Evolutionary conservation across 805 yeast genomes (phyloP).

Genomic region (Wickerhamomyces sydowiorum): DNA sequence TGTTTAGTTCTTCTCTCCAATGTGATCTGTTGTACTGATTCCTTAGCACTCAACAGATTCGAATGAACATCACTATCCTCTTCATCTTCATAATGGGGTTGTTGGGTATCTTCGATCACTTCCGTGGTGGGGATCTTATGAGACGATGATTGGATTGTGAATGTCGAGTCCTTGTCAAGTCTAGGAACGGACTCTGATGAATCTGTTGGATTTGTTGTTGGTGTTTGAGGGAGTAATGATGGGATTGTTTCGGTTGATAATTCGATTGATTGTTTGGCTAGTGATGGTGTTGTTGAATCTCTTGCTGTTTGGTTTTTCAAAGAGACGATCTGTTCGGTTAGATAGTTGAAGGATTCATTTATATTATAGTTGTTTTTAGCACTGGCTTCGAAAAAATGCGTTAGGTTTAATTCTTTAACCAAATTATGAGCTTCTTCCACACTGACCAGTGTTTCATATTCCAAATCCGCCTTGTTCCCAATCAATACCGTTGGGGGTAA

Average conservation of each 20-base stretch:
- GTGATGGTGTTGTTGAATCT: neutral
- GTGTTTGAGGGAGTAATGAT: neutral
- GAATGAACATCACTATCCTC: neutral
- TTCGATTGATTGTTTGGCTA: neutral
- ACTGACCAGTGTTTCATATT: constrained; percentile 8
- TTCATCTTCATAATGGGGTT: neutral
- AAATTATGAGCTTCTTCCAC: constrained; percentile 11
- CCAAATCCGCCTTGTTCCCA: constrained; percentile 13
- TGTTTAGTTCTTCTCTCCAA: neutral
- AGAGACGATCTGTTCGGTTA: constrained; percentile 2
- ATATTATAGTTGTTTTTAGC: constrained; percentile 13
- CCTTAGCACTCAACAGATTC: neutral
- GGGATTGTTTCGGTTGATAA: neutral
- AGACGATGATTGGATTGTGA: neutral
- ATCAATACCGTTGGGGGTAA: constrained; percentile 17
- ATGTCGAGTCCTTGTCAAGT: neutral
- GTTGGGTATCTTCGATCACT: too few relatives aligned
- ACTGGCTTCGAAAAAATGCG: constrained; percentile 12
- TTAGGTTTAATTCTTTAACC: constrained; percentile 10
- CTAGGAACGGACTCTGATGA: neutral
- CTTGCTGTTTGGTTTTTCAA: too few relatives aligned
- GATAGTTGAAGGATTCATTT: constrained; percentile 10
- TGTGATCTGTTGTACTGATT: neutral
- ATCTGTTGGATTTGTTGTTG: neutral
- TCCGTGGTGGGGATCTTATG: neutral